phyloP scores from a whole-genome alignment of 2,329 filamentous ascomycete genomes.

The Colletotrichum euphorbiae region DNA sequence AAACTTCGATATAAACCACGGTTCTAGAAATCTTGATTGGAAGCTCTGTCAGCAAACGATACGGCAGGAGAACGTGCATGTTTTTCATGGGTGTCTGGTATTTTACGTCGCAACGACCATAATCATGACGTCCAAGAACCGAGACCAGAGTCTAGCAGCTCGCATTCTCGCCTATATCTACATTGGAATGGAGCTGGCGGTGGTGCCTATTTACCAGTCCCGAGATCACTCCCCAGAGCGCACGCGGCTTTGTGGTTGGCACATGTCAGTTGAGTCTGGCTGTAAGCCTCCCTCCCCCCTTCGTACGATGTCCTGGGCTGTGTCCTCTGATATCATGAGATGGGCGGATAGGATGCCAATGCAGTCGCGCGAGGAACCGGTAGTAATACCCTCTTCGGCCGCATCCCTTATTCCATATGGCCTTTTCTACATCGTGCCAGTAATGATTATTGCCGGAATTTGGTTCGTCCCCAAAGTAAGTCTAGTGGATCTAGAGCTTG shows the following conservation, averaged over 20 bases:
- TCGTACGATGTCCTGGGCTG: background rate
- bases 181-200: slow-evolving; percentile 54
- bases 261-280: slow-evolving; percentile 50
- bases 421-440: slow-evolving; percentile 49
- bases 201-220: slow-evolving; percentile 52
- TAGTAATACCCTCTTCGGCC: slow-evolving; percentile 44
- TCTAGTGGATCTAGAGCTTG: background rate
- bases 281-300: slow-evolving; percentile 41
- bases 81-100: slow-evolving; percentile 51
- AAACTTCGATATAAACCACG: background rate
- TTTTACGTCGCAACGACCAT: slow-evolving; percentile 48
- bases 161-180: slow-evolving; percentile 53
- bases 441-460: slow-evolving; percentile 43
- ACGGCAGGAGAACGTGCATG: slow-evolving; percentile 45
- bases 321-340: slow-evolving; percentile 12
- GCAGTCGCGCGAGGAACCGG: slow-evolving; percentile 46
- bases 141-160: slow-evolving; percentile 48
- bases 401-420: slow-evolving; percentile 51
- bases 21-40: slow-evolving; percentile 42
- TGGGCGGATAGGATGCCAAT: slow-evolving; percentile 43
- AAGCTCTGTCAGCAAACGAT: slow-evolving; percentile 43
- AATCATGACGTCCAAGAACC: slow-evolving; percentile 46
- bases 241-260: slow-evolving; percentile 50
- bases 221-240: slow-evolving; percentile 47
- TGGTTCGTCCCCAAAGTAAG: slow-evolving; percentile 47